Percentiles rank a stretch among this genome's conserved stretches.
These are phyloP conservation scores for Gaeumannomyces tritici DNA, from an alignment of 2,329 filamentous ascomycete species.

Conservation along the genomic window DNA sequence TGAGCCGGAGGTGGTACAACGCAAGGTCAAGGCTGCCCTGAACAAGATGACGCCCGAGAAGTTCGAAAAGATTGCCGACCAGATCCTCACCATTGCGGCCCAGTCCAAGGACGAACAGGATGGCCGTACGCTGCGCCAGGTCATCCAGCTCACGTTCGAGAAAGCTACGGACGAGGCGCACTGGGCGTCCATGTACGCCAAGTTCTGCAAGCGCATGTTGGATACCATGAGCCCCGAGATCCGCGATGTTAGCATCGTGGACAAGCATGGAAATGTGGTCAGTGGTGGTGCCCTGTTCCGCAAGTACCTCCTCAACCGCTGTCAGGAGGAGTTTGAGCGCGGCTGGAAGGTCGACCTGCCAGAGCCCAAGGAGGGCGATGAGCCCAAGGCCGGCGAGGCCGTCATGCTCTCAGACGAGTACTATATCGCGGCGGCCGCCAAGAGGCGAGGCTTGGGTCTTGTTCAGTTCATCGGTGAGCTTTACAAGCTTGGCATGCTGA, in stretches of 20 bases:
- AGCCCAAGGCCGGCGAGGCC: conserved; percentile 62
- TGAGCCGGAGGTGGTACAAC: conserved; percentile 87
- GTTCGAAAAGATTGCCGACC: conserved; percentile 89
- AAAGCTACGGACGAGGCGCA: conserved; percentile 98
- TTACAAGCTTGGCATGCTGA: conserved; percentile 98
- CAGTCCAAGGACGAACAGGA: conserved; percentile 95
- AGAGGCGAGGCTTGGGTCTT: conserved; percentile 92
- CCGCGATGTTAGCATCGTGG: conserved; percentile 87
- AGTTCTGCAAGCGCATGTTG: conserved; percentile 96
- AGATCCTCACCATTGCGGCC: conserved; percentile 83
- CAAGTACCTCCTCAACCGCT: conserved; percentile 96
- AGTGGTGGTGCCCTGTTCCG: conserved; percentile 91
- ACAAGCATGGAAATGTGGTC: conserved; percentile 77
- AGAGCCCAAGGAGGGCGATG: conserved; percentile 58
- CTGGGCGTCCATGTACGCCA: conserved; percentile 98
- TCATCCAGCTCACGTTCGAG: conserved; percentile 98
- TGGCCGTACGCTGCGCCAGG: conserved; percentile 87
- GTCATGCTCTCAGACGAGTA: conserved; percentile 92
- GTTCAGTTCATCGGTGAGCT: conserved; percentile 99
- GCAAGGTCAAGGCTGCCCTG: conserved; percentile 94
- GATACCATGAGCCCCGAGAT: conserved; percentile 92
- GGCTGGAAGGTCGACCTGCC: conserved; percentile 91
- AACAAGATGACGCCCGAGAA: conserved; percentile 99
- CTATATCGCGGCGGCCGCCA: conserved; percentile 85
- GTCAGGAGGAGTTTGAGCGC: conserved; percentile 97